A percentile compares a stretch with the other conserved stretches of the same genome.
Evolutionary conservation across 2,329 filamentous ascomycete genomes (phyloP).

Genomic region (Stachybotrys chartarum): DNA sequence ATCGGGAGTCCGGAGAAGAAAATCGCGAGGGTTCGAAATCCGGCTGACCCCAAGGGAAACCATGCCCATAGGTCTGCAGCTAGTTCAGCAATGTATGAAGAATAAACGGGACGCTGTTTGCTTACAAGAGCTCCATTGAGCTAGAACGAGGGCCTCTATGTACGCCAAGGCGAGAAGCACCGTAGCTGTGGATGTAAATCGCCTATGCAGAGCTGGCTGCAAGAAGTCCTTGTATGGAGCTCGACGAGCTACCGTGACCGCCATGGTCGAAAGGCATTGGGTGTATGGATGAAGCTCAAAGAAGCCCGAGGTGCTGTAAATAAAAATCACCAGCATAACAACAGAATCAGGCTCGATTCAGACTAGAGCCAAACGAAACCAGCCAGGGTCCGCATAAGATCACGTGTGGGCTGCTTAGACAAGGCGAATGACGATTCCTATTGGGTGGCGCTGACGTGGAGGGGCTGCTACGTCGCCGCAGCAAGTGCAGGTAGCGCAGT

Average conservation of each 20-base stretch:
- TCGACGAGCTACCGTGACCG: constrained; percentile 46
- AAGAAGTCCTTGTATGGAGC: constrained; percentile 79
- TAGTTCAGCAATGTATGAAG: background rate
- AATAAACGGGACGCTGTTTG: constrained; percentile 7
- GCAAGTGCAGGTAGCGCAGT: background rate
- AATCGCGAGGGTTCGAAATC: constrained; percentile 66
- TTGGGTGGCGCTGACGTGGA: background rate
- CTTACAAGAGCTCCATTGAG: constrained; percentile 63
- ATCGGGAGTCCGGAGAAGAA: constrained; percentile 70
- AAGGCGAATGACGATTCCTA: background rate
- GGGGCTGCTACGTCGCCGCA: constrained; percentile 7
- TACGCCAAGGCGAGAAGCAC: constrained; percentile 68
- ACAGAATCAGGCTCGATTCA: constrained; percentile 5
- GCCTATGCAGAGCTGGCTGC: constrained; percentile 78
- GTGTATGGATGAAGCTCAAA: constrained; percentile 6
- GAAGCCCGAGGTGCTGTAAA: constrained; percentile 16
- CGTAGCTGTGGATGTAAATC: constrained; percentile 73
- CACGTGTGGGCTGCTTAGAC: background rate
- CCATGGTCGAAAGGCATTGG: constrained; percentile 43
- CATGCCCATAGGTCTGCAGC: constrained; percentile 70
- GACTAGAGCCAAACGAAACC: background rate
- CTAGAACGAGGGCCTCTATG: constrained; percentile 61
- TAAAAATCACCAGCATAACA: constrained; percentile 26
- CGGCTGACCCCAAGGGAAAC: constrained; percentile 73
- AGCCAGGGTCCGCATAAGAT: background rate